A percentile compares a stretch with the other conserved stretches of the same genome.
Conservation (phyloP, 2,329 filamentous ascomycete genomes). For the Endoconidiophora laricicola region DNA sequence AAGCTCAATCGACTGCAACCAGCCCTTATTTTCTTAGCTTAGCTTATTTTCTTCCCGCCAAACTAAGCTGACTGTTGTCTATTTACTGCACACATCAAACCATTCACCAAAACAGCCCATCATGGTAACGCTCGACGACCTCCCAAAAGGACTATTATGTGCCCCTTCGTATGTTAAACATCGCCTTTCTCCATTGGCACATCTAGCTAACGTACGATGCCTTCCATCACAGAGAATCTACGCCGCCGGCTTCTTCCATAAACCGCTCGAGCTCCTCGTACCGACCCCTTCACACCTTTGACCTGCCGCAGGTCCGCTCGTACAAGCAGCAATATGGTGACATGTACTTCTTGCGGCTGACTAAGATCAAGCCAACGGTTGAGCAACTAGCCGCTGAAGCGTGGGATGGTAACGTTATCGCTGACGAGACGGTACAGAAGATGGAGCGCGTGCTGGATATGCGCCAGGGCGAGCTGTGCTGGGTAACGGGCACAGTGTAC, state of each 20-base stretch:
- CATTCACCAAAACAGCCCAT: conserved; percentile 2
- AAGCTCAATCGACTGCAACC: neutral
- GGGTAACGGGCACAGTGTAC: conserved; percentile 87
- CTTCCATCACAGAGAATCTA: neutral
- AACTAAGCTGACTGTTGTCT: neutral
- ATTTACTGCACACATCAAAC: neutral
- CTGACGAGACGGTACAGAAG: conserved; percentile 53
- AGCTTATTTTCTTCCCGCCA: no score
- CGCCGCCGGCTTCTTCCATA: neutral
- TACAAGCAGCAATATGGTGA: conserved; percentile 95
- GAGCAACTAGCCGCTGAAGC: conserved; percentile 56
- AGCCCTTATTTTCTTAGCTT: neutral
- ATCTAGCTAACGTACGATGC: conserved; percentile 14
- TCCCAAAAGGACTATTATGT: conserved; percentile 20
- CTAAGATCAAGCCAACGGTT: conserved; percentile 70
- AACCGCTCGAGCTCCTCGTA: conserved; percentile 33
- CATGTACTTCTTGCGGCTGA: conserved; percentile 88
- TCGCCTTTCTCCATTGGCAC: neutral
- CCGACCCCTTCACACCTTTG: conserved; percentile 58
- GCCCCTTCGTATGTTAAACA: conserved; percentile 19
- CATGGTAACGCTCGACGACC: conserved; percentile 23
- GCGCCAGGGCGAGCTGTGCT: conserved; percentile 85
- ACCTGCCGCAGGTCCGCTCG: conserved; percentile 50
- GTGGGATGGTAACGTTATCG: conserved; percentile 67
- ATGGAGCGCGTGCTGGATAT: conserved; percentile 90